Conservation (phyloP, 2,329 filamentous ascomycete species). For the Aspergillus aculeatinus region DNA sequence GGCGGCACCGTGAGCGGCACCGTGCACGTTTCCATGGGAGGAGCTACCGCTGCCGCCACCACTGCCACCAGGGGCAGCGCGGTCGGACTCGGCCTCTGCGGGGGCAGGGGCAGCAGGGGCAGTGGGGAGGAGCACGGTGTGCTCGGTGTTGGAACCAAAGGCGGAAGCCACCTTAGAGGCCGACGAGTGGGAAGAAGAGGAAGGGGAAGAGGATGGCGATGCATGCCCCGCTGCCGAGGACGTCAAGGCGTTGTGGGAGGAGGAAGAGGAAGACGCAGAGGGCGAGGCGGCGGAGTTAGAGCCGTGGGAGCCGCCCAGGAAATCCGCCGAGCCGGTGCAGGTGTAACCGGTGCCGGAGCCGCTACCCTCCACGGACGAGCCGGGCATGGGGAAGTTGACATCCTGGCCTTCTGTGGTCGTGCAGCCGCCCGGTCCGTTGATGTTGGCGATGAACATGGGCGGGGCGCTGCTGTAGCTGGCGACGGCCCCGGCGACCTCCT, state of each 20-base stretch:
- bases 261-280: not conserved
- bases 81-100: not conserved
- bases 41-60: not conserved
- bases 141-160: slow-evolving; percentile 7
- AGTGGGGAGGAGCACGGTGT: not conserved
- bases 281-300: not conserved
- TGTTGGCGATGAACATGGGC: slow-evolving; percentile 69
- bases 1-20: not conserved
- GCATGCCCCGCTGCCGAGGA: not conserved
- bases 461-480: slow-evolving; percentile 58
- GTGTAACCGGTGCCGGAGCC: slow-evolving; percentile 38
- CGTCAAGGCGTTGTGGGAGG: not conserved
- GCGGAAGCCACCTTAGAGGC: slow-evolving; percentile 18
- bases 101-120: not conserved
- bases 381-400: slow-evolving; percentile 66
- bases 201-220: slow-evolving; percentile 3
- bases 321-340: slow-evolving; percentile 32
- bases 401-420: slow-evolving; percentile 58
- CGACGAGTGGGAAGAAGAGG: slow-evolving; percentile 6
- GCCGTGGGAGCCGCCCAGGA: slow-evolving; percentile 24
- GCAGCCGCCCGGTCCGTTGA: slow-evolving; percentile 55
- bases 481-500: slow-evolving; percentile 11
- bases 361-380: slow-evolving; percentile 50
- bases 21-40: not conserved
- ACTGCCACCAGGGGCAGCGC: slow-evolving; percentile 8